These are phyloP conservation scores for Paecilomyces formosus DNA, from an alignment of 2,329 filamentous ascomycete genomes.

Conservation along the genomic window DNA sequence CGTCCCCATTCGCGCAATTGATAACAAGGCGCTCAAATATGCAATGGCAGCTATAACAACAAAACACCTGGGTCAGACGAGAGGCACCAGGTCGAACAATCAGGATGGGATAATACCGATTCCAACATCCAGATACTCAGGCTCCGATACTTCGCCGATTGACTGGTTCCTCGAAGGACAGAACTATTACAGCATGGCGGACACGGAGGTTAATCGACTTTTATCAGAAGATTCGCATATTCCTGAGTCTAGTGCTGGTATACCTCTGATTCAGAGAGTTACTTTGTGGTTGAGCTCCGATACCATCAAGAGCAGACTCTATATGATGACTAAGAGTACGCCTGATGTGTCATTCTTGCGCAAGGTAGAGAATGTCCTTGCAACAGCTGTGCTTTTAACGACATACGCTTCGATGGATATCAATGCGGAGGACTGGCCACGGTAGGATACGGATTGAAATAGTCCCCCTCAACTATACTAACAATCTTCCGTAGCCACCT, in stretches of 20 bases:
- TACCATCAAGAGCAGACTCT: conserved; percentile 24
- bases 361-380: conserved; percentile 49
- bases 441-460: background rate
- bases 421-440: no score
- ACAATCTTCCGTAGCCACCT: conserved; percentile 52
- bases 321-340: conserved; percentile 9
- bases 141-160: conserved; percentile 39
- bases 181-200: conserved; percentile 53
- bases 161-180: conserved; percentile 56
- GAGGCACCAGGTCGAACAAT: conserved; percentile 15
- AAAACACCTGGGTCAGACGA: conserved; percentile 29
- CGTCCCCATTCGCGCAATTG: conserved; percentile 29
- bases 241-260: conserved; percentile 20
- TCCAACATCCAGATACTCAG: conserved; percentile 46
- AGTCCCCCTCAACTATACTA: conserved; percentile 3
- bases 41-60: conserved; percentile 32
- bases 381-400: no score
- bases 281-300: conserved; percentile 15
- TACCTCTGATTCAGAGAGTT: conserved; percentile 22
- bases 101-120: conserved; percentile 18
- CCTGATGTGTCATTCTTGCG: conserved; percentile 21
- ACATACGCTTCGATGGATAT: no score
- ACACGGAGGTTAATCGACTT: conserved; percentile 41
- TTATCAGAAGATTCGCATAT: conserved; percentile 22
- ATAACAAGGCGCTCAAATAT: conserved; percentile 25